phyloP scores from a whole-genome alignment of 176 grass and related monocot genomes.

The Carex parvula region DNA sequence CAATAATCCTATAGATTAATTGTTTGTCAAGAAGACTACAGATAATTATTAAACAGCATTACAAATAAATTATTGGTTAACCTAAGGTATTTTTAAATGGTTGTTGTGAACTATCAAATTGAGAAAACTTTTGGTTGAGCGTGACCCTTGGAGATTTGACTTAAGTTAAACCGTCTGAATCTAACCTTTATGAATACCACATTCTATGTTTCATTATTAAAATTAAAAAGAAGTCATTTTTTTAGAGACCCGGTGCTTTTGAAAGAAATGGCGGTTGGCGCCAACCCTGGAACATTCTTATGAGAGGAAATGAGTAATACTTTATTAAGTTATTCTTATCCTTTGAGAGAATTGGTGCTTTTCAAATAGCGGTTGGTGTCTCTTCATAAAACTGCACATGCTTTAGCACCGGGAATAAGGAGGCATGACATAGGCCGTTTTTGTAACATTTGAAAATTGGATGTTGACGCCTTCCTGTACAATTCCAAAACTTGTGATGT shows the following conservation, averaged over 20 bases:
- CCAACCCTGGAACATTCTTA: conserved; percentile 5
- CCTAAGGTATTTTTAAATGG: not conserved
- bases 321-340: not conserved
- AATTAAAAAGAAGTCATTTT: not conserved
- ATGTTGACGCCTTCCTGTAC: not conserved
- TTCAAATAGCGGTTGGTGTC: not conserved
- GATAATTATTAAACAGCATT: not conserved
- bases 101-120: no score
- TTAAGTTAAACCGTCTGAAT: no score
- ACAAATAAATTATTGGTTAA: not conserved
- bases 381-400: not conserved
- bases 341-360: no score
- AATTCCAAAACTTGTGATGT: not conserved
- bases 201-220: not conserved
- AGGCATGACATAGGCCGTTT: not conserved
- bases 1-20: no score
- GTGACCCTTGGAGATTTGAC: no score
- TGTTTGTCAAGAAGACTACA: not conserved
- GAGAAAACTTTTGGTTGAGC: not conserved
- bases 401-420: not conserved
- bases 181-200: not conserved
- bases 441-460: not conserved
- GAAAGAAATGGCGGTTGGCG: not conserved
- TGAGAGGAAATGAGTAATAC: not conserved
- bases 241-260: not conserved